Percentiles rank a stretch among this genome's conserved stretches.
Evolutionary conservation across 2,329 filamentous ascomycete genomes (phyloP).

Genomic region (Alternaria novae-zelandiae): DNA sequence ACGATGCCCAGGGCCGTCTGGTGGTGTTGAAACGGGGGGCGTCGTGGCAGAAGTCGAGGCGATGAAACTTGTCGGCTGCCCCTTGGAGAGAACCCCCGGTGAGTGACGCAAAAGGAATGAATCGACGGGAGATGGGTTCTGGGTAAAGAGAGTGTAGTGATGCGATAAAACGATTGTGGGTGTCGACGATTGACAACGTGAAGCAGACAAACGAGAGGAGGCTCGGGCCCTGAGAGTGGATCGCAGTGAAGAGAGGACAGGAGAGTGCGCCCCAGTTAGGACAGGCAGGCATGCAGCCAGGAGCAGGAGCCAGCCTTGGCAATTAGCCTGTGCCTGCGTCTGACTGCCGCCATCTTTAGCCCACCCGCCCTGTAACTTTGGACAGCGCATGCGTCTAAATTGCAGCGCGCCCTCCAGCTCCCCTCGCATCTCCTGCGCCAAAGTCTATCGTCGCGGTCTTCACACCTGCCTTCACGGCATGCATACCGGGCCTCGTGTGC

Average conservation of each 20-base stretch:
- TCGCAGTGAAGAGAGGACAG: conserved; percentile 17
- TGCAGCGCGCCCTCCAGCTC: not conserved
- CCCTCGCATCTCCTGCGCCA: not conserved
- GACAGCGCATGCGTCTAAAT: not conserved
- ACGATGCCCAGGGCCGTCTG: conserved; percentile 12
- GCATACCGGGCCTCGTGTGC: not conserved
- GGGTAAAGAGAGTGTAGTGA: conserved; percentile 11
- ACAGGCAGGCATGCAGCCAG: conserved; percentile 10
- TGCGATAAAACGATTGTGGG: conserved; percentile 34
- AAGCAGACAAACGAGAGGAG: conserved; percentile 28
- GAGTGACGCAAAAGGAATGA: conserved; percentile 38
- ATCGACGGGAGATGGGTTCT: conserved; percentile 11
- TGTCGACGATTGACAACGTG: conserved; percentile 27
- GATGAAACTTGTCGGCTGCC: conserved; percentile 27
- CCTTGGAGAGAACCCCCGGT: conserved; percentile 46
- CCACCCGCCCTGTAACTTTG: conserved; percentile 1
- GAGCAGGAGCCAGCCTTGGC: conserved; percentile 16
- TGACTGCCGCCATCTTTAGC: conserved; percentile 1
- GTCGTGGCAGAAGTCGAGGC: conserved; percentile 33
- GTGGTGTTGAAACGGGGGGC: conserved; percentile 43
- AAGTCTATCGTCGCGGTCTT: not conserved
- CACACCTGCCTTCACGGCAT: not conserved
- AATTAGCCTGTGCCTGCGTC: conserved; percentile 8
- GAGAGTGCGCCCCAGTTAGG: conserved; percentile 15
- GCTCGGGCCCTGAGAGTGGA: conserved; percentile 20